Base-by-base conservation (phyloP, 495 filamentous ascomycete genomes). In the Penicillium taxi region DNA sequence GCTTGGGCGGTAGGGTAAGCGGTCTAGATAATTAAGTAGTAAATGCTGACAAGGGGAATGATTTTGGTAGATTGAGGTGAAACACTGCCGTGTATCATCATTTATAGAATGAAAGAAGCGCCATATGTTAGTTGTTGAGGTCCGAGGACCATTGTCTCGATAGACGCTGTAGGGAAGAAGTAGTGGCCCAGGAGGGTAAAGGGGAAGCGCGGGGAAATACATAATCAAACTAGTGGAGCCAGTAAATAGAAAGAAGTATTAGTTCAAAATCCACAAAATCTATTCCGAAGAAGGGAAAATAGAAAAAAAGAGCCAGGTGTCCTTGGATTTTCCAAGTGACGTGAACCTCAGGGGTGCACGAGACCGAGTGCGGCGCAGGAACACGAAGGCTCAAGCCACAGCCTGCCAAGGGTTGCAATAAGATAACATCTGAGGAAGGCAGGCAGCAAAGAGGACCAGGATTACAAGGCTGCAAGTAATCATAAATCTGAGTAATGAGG, bases 361-460 rank as follows among this genome's bases (percentile, higher is more conserved):
- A 47, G 51, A 54, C 47, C 37, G 23, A 25, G 26, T 21, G 14
- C 36, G 25, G 39, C 48, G 42, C 52, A 52, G 47, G 52, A 49
- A 52, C 48, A 55, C 52, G 52, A 55, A 37, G 30, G 39, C 35
- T 47, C 30, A 45, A 53, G 53, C 53, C 53, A 56, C 53, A 42
- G n/a, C 19, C 35, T 14, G 16, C 18, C 22, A 15, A 37, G 8
- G 6, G 9, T 27, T 16, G 12, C 38, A 40, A 52, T 45, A 37
- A 44, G 25, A 34, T 47, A n/a, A 6, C 29, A 24, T 16, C 18
- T 15, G 15, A 32, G 9, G 20, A 33, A 26, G 26, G 32, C 32
- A 48, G 27, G 32, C 31, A 35, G 31, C 35, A 36, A 35, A 23
- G 35, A 1, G 1, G 39, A n/a, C 22, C 22, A 11, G 6, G 22